Evolutionary conservation across 2,329 filamentous ascomycete genomes (phyloP), one percentile per base, ranked within the genome.

Genomic region (Canariomyces notabilis): DNA sequence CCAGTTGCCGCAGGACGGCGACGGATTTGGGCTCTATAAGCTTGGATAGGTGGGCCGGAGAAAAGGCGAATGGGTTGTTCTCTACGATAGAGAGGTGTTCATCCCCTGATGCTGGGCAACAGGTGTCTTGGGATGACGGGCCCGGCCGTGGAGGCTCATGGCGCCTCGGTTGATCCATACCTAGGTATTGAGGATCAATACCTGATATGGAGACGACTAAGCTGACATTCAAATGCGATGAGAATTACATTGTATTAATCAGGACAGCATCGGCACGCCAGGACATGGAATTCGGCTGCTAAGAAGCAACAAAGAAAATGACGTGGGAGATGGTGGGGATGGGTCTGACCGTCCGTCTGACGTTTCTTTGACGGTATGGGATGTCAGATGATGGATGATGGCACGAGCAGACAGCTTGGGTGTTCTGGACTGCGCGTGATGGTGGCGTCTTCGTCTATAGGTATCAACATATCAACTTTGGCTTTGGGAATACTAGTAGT

Each of bases 11-110:
- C 50, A 89, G 87, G 2, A 85, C 86, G 14, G 76, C 71, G 47
- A 87, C 69, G 55, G 76, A 89, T 66, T 91, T 90, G 0, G 86
- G 86, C 51, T 89, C 89, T 39, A 88, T 71, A n/a, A 91, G 68
- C 65, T 89, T 90, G 49, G 78, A 80, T 59, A 87, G 67, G 57
- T 85, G 84, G 18, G 85, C 85, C 8, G 82, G 82, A 0, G 81
- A 76, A 57, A 84, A 87, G 7, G 82, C 83, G 53, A 89, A 88
- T 29, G 74, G 79, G 61, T 85, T 87, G 55, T 82, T 70, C 42
- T 82, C 73, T 8, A 82, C 76, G 35, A 76, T 59, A 55, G 88
- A 89, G 43, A 85, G 80, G 5, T 68, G 72, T 62, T 88, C 83
- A 1, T 77, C 82, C 4, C 82, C 83, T 1, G 81, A 82, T 59